These are phyloP conservation scores for Pachysandra terminalis DNA, from an alignment of 164 flowering plant genomes.

Conservation along the genomic window DNA sequence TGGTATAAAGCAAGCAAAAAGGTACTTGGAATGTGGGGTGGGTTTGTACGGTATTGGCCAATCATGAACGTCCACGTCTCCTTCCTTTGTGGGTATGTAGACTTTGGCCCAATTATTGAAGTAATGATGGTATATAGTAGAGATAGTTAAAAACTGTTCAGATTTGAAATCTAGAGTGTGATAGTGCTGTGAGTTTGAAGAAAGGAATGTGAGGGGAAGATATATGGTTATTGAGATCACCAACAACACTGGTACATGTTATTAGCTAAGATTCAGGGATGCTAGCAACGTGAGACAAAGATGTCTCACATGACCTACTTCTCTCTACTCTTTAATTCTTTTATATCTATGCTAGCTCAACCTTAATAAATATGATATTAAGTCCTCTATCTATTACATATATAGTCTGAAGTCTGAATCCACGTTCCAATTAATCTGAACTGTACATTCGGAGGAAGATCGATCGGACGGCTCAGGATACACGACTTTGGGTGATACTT, in stretches of 20 bases:
- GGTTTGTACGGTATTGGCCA: not conserved
- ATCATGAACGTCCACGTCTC: conserved; percentile 3
- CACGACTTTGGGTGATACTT: not conserved
- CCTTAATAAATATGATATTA: too few species aligned
- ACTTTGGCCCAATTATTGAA: conserved; percentile 23
- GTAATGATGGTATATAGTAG: conserved; percentile 20
- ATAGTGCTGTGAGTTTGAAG: not conserved
- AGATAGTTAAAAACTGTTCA: conserved; percentile 18
- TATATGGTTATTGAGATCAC: too few species aligned
- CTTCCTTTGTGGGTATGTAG: conserved; percentile 1
- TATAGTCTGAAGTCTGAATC: too few species aligned
- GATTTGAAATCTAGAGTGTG: not conserved
- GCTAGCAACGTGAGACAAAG: conserved; percentile 25
- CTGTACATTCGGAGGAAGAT: not conserved
- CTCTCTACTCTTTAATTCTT: not conserved
- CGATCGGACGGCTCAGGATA: too few species aligned
- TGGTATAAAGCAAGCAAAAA: conserved; percentile 10
- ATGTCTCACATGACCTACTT: conserved; percentile 20
- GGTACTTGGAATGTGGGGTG: conserved; percentile 6
- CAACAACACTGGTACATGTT: too few species aligned
- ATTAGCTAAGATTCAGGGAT: conserved; percentile 30
- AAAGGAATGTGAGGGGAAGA: conserved; percentile 9
- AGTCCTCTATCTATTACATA: too few species aligned
- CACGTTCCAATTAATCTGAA: not conserved
- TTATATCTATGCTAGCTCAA: too few species aligned